phyloP scores from a whole-genome alignment of 306 rosid species.

The Nissolia schottii region DNA sequence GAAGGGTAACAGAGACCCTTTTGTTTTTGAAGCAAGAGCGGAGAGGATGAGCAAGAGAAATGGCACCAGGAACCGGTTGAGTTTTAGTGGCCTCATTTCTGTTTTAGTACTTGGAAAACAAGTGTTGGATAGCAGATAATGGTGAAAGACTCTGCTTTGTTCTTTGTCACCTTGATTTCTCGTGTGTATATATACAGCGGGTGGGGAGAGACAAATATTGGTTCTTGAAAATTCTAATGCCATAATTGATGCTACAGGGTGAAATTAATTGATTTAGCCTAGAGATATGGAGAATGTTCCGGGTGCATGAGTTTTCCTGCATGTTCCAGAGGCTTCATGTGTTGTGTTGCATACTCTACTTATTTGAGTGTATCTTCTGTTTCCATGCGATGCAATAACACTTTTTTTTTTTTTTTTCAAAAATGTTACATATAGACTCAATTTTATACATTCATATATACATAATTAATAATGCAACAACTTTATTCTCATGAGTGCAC shows the following conservation, averaged over 20 bases:
- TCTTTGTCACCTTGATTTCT: too few species aligned
- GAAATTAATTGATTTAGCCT: neutral
- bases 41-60: conserved; percentile 18
- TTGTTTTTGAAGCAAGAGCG: conserved; percentile 20
- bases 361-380: neutral
- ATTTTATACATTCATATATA: too few species aligned
- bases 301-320: conserved; percentile 25
- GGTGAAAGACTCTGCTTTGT: neutral
- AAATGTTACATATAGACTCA: too few species aligned
- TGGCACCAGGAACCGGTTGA: neutral
- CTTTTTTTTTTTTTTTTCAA: neutral
- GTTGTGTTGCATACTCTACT: neutral
- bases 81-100: conserved; percentile 33
- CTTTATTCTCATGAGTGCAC: too few species aligned
- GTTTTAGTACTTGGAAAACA: neutral
- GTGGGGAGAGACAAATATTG: neutral
- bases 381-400: neutral
- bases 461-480: too few species aligned
- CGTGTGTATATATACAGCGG: conserved; percentile 14
- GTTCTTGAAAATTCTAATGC: conserved; percentile 33
- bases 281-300: conserved; percentile 39
- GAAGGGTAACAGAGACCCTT: conserved; percentile 52
- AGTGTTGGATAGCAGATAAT: neutral
- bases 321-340: conserved; percentile 35
- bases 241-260: neutral